Evolutionary conservation across 2,329 filamentous ascomycete genomes (phyloP).

Genomic region (Fusarium robinianum): DNA sequence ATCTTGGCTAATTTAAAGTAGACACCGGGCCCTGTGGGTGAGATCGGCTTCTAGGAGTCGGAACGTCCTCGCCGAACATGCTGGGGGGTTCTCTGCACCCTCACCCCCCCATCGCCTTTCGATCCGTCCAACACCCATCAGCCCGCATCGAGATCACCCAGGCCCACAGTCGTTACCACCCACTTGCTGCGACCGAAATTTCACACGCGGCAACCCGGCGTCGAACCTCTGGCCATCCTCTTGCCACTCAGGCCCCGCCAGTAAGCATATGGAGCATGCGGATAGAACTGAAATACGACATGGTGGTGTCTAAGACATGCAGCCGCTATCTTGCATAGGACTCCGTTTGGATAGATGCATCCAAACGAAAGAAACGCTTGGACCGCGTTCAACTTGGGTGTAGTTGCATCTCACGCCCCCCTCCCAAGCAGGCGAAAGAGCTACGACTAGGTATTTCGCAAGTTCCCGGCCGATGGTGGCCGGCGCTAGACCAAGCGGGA

Average conservation of each 20-base stretch:
- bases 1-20: too few relatives aligned
- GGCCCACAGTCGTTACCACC: constrained; percentile 3
- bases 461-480: constrained; percentile 12
- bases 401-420: constrained; percentile 20
- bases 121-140: constrained; percentile 7
- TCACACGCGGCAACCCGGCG: constrained; percentile 13
- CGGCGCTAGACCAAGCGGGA: constrained; percentile 29
- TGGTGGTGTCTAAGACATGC: constrained; percentile 14
- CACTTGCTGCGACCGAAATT: constrained; percentile 2
- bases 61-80: too few relatives aligned
- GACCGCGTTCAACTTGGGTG: constrained; percentile 10
- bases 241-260: constrained; percentile 7
- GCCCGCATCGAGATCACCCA: constrained; percentile 8
- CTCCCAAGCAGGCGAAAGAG: constrained; percentile 20
- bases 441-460: constrained; percentile 1
- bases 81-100: too few relatives aligned
- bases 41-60: too few relatives aligned
- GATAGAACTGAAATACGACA: too few relatives aligned
- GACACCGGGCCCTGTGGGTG: too few relatives aligned
- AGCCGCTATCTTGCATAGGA: constrained; percentile 6
- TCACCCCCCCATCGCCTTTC: too few relatives aligned
- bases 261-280: constrained; percentile 9
- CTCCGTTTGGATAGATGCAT: constrained; percentile 1
- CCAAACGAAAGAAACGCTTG: constrained; percentile 6
- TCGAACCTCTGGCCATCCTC: constrained; percentile 6